A percentile compares a stretch with the other conserved stretches of the same genome.
Evolutionary conservation across 2,329 filamentous ascomycete genomes (phyloP).

Genomic region (Monilinia vaccinii-corymbosi): DNA sequence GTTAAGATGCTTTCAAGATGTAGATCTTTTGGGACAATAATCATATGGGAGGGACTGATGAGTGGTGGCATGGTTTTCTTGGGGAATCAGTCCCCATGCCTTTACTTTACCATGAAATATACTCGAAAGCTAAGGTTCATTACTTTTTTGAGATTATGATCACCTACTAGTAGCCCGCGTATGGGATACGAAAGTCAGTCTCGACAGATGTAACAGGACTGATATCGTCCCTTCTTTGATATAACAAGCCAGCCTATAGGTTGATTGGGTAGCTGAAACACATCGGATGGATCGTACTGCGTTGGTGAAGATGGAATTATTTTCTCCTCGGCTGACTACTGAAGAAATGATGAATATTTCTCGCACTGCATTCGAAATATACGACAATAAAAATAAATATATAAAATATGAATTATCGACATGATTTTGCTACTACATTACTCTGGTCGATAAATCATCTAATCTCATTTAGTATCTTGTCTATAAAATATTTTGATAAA

Average conservation of each 20-base stretch:
- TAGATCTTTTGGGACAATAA: slow-evolving; percentile 9
- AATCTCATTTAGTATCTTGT: too few species aligned
- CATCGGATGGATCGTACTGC: not conserved
- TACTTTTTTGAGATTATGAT: not conserved
- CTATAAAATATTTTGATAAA: too few species aligned
- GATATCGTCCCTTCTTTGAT: not conserved
- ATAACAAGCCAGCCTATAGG: not conserved
- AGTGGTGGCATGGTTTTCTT: not conserved
- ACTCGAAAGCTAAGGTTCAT: not conserved
- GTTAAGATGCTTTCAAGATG: slow-evolving; percentile 5
- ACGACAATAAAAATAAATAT: too few species aligned
- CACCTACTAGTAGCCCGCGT: too few species aligned
- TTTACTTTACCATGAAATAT: not conserved
- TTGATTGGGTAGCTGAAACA: not conserved
- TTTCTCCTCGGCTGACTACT: too few species aligned
- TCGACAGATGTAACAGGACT: not conserved
- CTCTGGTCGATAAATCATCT: too few species aligned
- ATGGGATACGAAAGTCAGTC: not conserved
- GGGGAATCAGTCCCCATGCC: not conserved
- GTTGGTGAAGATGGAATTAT: not conserved
- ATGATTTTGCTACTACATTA: too few species aligned
- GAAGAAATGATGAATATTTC: not conserved
- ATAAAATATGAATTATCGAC: not conserved
- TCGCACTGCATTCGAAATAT: too few species aligned
- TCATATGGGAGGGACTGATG: not conserved